Percentiles rank a stretch among this genome's conserved stretches.
phyloP scores from a whole-genome alignment of 83 land plant species.

The Thuja plicata region DNA sequence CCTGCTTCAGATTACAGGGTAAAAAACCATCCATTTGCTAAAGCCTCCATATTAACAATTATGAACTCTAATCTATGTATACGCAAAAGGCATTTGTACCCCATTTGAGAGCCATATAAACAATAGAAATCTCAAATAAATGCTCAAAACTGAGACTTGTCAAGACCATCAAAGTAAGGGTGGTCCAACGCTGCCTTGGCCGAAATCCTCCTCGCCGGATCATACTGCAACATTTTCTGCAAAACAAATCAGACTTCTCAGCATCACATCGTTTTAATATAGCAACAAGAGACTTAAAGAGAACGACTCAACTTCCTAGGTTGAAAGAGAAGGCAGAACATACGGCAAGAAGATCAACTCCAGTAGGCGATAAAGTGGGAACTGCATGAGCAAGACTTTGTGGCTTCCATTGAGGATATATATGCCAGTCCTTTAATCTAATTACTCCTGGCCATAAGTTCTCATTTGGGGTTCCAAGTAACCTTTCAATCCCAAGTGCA shows the following conservation, averaged over 20 bases:
- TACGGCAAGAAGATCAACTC: conserved; percentile 71
- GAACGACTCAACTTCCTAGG: neutral
- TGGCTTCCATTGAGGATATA: conserved; percentile 75
- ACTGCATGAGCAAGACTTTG: conserved; percentile 64
- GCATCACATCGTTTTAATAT: neutral
- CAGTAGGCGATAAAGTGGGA: conserved; percentile 55
- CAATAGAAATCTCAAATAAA: neutral
- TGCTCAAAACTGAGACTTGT: conserved; percentile 66
- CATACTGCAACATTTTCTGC: conserved; percentile 81
- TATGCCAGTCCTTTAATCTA: conserved; percentile 77
- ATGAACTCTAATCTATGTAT: neutral
- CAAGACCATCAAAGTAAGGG: conserved; percentile 79
- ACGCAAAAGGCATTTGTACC: neutral
- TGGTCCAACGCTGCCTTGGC: conserved; percentile 81
- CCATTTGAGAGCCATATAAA: neutral
- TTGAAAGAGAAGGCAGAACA: conserved; percentile 13
- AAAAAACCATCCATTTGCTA: neutral
- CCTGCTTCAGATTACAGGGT: neutral
- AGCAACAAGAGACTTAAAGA: neutral
- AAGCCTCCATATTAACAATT: neutral
- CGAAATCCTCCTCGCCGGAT: conserved; percentile 79
- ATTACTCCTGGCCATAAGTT: conserved; percentile 68
- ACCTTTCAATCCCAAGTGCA: conserved; percentile 19
- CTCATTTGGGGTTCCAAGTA: conserved; percentile 73
- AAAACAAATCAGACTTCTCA: neutral